phyloP scores from a whole-genome alignment of 2,329 filamentous ascomycete genomes.

The Ascochyta fabae region DNA sequence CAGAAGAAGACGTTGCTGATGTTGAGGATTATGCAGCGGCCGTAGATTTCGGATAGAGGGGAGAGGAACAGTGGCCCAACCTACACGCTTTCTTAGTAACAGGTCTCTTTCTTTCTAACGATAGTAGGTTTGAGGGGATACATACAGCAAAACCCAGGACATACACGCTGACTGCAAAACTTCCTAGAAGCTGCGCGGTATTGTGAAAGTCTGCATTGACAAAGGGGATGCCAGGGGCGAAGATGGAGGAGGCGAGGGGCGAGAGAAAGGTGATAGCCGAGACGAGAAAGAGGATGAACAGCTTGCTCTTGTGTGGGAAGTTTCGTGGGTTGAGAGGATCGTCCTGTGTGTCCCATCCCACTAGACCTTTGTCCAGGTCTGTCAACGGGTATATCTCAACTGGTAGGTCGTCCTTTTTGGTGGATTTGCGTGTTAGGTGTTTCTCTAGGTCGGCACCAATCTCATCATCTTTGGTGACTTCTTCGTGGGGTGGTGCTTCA shows the following conservation, averaged over 20 bases:
- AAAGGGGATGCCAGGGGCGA: constrained; percentile 43
- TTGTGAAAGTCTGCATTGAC: constrained; percentile 43
- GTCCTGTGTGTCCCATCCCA: constrained; percentile 47
- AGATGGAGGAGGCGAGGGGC: constrained; percentile 46
- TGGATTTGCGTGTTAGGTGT: constrained; percentile 41
- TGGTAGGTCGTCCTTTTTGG: constrained; percentile 33
- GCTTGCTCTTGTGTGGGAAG: constrained; percentile 36
- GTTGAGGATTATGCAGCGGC: constrained; percentile 41
- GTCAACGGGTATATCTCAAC: constrained; percentile 40
- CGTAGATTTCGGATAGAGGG: constrained; percentile 47
- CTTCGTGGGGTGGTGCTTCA: constrained; percentile 9
- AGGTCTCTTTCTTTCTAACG: background rate
- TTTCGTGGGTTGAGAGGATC: constrained; percentile 46
- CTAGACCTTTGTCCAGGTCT: constrained; percentile 43
- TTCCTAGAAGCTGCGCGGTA: constrained; percentile 38
- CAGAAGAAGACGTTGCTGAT: constrained; percentile 58
- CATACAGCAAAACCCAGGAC: constrained; percentile 43
- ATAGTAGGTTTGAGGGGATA: background rate
- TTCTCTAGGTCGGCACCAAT: constrained; percentile 38
- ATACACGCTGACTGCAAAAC: constrained; percentile 46
- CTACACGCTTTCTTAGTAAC: constrained; percentile 16
- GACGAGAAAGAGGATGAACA: constrained; percentile 36
- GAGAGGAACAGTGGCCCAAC: constrained; percentile 42
- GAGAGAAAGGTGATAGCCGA: constrained; percentile 44
- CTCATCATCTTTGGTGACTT: constrained; percentile 20